Evolutionary conservation across 371 early-diverging fungal genomes (phyloP).

Genomic region (Capillidium rhysosporum): DNA sequence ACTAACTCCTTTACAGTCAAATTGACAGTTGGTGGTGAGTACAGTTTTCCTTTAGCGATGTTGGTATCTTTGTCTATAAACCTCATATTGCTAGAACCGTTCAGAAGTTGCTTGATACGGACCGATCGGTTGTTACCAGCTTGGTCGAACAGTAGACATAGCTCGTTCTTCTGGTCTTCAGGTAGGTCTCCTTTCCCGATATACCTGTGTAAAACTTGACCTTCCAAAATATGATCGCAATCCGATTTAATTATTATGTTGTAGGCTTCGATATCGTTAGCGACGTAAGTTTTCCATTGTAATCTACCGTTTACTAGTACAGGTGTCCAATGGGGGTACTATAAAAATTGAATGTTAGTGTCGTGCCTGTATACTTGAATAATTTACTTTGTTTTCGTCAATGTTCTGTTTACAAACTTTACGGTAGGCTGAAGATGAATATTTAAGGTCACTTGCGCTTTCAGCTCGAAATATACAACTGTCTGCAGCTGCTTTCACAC

Average conservation of each 20-base stretch:
- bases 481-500: too few relatives aligned
- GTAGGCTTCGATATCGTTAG: neutral
- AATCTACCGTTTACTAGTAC: neutral
- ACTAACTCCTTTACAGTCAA: too few relatives aligned
- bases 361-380: too few relatives aligned
- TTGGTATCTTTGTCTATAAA: neutral
- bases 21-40: too few relatives aligned
- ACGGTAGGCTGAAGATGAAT: neutral
- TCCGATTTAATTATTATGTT: neutral
- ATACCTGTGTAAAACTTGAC: neutral
- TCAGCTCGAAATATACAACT: neutral
- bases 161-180: neutral
- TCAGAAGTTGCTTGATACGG: neutral
- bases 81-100: neutral
- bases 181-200: neutral
- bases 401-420: neutral
- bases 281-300: neutral
- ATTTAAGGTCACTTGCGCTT: neutral
- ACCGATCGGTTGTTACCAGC: neutral
- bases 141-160: neutral
- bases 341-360: too few relatives aligned
- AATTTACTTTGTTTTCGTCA: neutral
- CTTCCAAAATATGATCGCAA: constrained; percentile 1
- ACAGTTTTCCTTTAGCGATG: neutral
- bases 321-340: neutral